Evolutionary conservation across 2,329 filamentous ascomycete species (phyloP).

Genomic region (Scolecobasidium constrictum): DNA sequence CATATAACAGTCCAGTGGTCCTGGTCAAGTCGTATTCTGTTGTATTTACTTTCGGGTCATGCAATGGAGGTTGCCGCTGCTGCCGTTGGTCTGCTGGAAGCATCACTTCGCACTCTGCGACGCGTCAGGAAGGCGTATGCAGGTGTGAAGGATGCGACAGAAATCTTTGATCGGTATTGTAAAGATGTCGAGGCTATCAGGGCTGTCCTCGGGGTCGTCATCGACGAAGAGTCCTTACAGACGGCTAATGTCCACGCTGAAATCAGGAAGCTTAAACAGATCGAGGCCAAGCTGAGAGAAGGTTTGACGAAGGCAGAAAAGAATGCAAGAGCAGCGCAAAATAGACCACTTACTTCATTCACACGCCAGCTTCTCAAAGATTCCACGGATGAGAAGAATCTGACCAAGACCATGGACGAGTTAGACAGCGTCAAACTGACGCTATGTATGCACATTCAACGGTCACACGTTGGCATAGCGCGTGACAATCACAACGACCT

Average conservation of each 20-base stretch:
- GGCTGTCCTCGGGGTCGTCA: constrained; percentile 12
- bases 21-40: too few species aligned
- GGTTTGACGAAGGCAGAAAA: constrained; percentile 12
- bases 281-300: constrained; percentile 10
- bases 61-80: constrained; percentile 4
- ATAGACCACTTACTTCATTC: too few species aligned
- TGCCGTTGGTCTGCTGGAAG: constrained; percentile 8
- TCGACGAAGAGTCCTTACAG: constrained; percentile 12
- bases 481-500: constrained; percentile 10
- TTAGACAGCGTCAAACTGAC: constrained; percentile 13
- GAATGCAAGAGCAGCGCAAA: constrained; percentile 9
- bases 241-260: constrained; percentile 11
- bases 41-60: too few species aligned
- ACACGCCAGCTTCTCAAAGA: constrained; percentile 13
- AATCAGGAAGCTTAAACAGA: constrained; percentile 11
- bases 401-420: constrained; percentile 14
- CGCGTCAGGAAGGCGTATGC: constrained; percentile 13
- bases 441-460: constrained; percentile 13
- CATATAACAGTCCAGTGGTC: too few species aligned
- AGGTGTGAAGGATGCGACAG: constrained; percentile 12
- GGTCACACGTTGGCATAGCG: constrained; percentile 15
- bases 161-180: constrained; percentile 13
- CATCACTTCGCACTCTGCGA: constrained; percentile 9
- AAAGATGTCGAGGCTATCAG: constrained; percentile 13
- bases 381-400: constrained; percentile 14